Base-by-base conservation (phyloP, 371 early-diverging fungal genomes). In the Mucor piriformis region DNA sequence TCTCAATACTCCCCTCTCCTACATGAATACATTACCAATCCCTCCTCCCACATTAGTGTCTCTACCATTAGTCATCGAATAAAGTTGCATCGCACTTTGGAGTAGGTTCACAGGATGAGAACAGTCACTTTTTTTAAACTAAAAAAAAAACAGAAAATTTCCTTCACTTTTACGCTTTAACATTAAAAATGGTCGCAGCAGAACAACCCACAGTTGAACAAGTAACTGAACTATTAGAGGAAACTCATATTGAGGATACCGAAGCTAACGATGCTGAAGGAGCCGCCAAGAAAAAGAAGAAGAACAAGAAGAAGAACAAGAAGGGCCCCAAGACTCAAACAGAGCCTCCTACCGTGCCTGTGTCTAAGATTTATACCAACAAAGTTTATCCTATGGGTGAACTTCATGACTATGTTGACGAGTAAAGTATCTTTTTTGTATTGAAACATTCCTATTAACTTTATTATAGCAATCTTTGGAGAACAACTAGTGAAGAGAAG, bases 401-500 rank as follows among this genome's bases (percentile, higher is more conserved):
- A 71, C 65, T 77, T 15, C 79, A 81, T 57, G 89, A 92, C 24
- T 94, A 93, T 69, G 73, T 74, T 11, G 87, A 94, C 55, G 92
- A 92, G 87, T 88, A 83, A 43, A 15, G 21, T 29, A 10, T 27
- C 16, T 6, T 40, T 53, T 74, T 21, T 21, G 16, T 16, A 16
- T 40, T 61, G 29, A 25, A n/a, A n/a, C n/a, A 2, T 11, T 16
- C 24, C 23, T 37, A 42, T 37, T 32, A 49, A 38, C 47, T n/a
- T 34, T 21, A 56, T 32, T 25, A 18, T 54, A 88, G 89, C 57
- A 92, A 92, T 66, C 60, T 77, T n/a, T 87, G 82, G 81, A 83
- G 92, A 70, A 89, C 84, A 0, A 93, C 93, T 0, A 85, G 81
- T 59, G 94, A 90, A 67, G 93, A 93, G 67, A 91, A 89, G 74